A percentile compares a stretch with the other conserved stretches of the same genome.
phyloP scores from a whole-genome alignment of 2,329 filamentous ascomycete genomes.

The Aspergillus jensenii region DNA sequence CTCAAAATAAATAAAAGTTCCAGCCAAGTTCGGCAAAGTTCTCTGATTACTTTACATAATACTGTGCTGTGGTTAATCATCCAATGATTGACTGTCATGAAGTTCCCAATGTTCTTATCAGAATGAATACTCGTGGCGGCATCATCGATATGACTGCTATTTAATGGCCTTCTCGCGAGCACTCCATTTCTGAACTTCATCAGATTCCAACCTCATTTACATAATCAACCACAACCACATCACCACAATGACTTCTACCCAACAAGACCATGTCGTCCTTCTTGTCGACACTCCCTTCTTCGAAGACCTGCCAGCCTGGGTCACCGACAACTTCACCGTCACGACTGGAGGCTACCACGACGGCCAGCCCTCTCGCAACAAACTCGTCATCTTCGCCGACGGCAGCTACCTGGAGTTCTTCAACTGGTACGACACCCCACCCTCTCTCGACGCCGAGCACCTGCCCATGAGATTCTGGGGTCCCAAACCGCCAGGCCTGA shows the following conservation, averaged over 20 bases:
- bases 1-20: too few species aligned
- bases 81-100: too few species aligned
- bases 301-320: background rate
- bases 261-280: background rate
- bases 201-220: background rate
- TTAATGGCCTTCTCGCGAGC: too few species aligned
- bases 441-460: background rate
- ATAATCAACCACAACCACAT: background rate
- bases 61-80: too few species aligned
- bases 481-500: background rate
- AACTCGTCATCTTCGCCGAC: background rate
- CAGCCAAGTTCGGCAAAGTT: too few species aligned
- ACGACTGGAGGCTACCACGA: background rate
- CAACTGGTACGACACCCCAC: background rate
- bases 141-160: too few species aligned
- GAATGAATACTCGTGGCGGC: too few species aligned
- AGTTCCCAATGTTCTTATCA: too few species aligned
- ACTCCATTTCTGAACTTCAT: background rate
- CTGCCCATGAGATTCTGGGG: background rate
- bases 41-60: too few species aligned
- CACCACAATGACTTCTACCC: background rate
- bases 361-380: background rate
- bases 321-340: background rate
- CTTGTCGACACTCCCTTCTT: background rate
- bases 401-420: background rate